These are phyloP conservation scores for Pluteus cervinus DNA, from an alignment of 768 basidiomycete genomes.

Conservation along the genomic window DNA sequence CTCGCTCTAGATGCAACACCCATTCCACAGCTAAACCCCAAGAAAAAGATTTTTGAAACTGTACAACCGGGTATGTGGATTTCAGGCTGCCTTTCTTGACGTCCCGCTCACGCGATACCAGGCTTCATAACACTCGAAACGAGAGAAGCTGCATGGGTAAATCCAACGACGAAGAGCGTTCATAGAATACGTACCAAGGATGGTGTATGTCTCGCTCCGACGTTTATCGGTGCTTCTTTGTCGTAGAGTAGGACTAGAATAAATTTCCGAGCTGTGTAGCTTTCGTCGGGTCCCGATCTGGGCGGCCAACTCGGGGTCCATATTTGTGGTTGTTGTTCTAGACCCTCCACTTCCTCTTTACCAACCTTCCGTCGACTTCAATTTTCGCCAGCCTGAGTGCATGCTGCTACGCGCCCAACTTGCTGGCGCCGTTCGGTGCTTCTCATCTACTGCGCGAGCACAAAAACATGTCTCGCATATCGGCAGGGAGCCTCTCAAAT, in stretches of 20 bases:
- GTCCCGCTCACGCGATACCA: conserved; percentile 16
- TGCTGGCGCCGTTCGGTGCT: conserved; percentile 29
- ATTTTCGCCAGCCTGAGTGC: conserved; percentile 5
- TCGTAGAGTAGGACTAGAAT: conserved; percentile 48
- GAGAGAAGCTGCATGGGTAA: conserved; percentile 89
- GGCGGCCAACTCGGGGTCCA: no score
- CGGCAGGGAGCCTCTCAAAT: conserved; percentile 51
- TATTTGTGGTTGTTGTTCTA: no score
- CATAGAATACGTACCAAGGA: conserved; percentile 85
- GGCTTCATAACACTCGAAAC: conserved; percentile 88
- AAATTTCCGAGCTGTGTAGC: no score
- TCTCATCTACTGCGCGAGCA: conserved; percentile 45
- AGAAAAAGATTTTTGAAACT: conserved; percentile 98
- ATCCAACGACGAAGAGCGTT: conserved; percentile 69
- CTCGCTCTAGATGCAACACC: conserved; percentile 48
- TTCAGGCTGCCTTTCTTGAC: neutral
- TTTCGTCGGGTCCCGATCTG: no score
- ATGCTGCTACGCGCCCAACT: conserved; percentile 31
- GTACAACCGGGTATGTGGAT: conserved; percentile 71
- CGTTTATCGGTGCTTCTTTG: conserved; percentile 84
- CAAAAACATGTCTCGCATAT: conserved; percentile 59
- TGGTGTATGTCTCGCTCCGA: conserved; percentile 77
- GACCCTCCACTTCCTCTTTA: no score
- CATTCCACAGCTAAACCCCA: conserved; percentile 87
- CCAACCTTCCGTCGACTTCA: no score